Evolutionary conservation across 1,139 yeast genomes (phyloP).

Genomic region (Oligophagozyma castellii): DNA sequence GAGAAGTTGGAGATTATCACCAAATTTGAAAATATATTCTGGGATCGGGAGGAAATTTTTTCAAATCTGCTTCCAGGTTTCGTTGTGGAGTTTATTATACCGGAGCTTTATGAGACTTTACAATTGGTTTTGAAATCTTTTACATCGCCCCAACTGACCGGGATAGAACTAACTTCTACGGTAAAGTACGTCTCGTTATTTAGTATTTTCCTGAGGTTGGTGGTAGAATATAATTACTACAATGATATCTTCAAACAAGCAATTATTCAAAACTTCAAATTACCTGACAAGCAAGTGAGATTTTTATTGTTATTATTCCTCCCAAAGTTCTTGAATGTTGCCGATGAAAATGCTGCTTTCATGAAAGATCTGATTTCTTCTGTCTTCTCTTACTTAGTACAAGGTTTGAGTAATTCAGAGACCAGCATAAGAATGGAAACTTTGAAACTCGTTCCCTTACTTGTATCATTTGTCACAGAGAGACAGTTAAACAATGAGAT

Average conservation of each 20-base stretch:
- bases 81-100: constrained; percentile 49
- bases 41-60: constrained; percentile 10
- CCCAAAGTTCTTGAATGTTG: constrained; percentile 37
- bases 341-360: constrained; percentile 48
- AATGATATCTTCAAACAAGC: constrained; percentile 44
- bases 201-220: constrained; percentile 14
- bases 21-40: constrained; percentile 13
- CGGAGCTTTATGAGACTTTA: constrained; percentile 42
- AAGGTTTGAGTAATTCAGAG: constrained; percentile 81
- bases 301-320: constrained; percentile 53
- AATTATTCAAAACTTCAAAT: constrained; percentile 45
- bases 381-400: constrained; percentile 51
- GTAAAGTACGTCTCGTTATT: constrained; percentile 12
- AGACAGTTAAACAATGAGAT: constrained; percentile 82
- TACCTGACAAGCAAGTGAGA: constrained; percentile 67
- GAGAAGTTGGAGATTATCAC: constrained; percentile 16
- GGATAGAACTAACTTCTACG: background rate
- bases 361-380: constrained; percentile 38
- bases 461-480: constrained; percentile 57
- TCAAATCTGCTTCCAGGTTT: constrained; percentile 36
- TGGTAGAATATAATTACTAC: constrained; percentile 22
- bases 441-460: constrained; percentile 48
- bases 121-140: constrained; percentile 11
- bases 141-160: constrained; percentile 5
- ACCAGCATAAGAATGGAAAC: constrained; percentile 72